These are phyloP conservation scores for Thelonectria olida DNA, from an alignment of 2,329 filamentous ascomycete genomes.

Conservation along the genomic window DNA sequence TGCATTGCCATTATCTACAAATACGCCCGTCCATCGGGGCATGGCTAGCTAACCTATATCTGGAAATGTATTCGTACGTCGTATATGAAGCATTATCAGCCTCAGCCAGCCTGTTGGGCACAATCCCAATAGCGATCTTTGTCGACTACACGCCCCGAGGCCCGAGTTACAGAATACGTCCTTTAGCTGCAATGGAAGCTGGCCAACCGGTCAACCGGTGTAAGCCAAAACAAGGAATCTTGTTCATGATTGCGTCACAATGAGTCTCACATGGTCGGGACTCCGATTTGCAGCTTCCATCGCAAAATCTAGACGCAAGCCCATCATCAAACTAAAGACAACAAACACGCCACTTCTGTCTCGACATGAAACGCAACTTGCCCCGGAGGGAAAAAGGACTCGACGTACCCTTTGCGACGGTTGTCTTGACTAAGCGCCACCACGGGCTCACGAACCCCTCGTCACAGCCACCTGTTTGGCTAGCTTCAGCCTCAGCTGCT, in stretches of 20 bases:
- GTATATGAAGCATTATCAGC: too few relatives aligned
- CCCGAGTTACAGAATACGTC: background rate
- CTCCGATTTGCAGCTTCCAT: background rate
- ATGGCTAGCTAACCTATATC: background rate
- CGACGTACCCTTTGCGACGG: slow-evolving; percentile 5
- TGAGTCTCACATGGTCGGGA: background rate
- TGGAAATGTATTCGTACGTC: background rate
- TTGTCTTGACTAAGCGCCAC: slow-evolving; percentile 1
- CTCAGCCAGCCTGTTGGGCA: background rate
- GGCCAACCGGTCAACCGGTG: background rate
- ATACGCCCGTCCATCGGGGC: too few relatives aligned
- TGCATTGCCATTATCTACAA: too few relatives aligned
- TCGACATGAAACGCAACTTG: background rate
- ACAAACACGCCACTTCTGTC: background rate
- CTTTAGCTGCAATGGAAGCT: background rate
- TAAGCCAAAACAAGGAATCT: background rate
- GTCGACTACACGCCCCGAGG: background rate
- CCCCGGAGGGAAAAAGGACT: background rate
- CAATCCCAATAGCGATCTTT: background rate
- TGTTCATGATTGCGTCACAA: background rate
- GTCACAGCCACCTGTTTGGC: slow-evolving; percentile 3
- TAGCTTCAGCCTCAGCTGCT: slow-evolving; percentile 10
- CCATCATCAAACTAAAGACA: background rate
- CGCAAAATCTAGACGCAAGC: background rate
- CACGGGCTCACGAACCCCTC: background rate